Percentiles rank a stretch among this genome's conserved stretches.
Conservation (phyloP, 257 asterid genomes). For the Catharanthus roseus region DNA sequence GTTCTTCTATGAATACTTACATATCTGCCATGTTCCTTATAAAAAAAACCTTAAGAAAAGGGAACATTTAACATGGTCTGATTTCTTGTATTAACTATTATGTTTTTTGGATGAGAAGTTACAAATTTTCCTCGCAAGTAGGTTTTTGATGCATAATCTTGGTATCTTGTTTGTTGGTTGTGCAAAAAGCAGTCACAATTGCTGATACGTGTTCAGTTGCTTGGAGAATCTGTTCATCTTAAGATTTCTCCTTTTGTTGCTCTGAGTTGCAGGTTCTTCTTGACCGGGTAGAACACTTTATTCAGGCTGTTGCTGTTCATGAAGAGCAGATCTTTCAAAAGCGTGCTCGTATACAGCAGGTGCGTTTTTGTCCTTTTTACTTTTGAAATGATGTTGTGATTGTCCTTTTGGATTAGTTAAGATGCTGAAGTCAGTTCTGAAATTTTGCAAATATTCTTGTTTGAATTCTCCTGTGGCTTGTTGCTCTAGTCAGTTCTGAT, state of each 20-base stretch:
- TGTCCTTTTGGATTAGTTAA: background rate
- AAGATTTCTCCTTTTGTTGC: slow-evolving; percentile 2
- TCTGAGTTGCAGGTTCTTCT: slow-evolving; percentile 52
- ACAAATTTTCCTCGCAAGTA: background rate
- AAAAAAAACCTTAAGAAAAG: background rate
- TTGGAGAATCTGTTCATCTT: too few relatives aligned
- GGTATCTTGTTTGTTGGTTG: background rate
- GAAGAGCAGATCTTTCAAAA: slow-evolving; percentile 87
- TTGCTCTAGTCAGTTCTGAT: background rate
- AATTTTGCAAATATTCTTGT: background rate
- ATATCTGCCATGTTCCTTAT: background rate
- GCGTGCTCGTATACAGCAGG: slow-evolving; percentile 85
- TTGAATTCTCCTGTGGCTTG: background rate
- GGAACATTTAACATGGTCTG: background rate
- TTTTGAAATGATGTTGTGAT: background rate
- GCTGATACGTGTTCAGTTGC: background rate
- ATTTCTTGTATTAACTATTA: background rate
- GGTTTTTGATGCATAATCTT: background rate
- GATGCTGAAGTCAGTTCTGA: background rate
- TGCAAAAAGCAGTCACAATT: background rate
- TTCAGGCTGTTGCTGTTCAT: slow-evolving; percentile 78
- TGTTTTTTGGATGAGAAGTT: background rate
- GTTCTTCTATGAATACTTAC: too few relatives aligned
- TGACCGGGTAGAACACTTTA: slow-evolving; percentile 82
- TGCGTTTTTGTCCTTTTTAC: slow-evolving; percentile 22